Base-by-base conservation (phyloP, 495 filamentous ascomycete species). In the Bathelium albidoporum region DNA sequence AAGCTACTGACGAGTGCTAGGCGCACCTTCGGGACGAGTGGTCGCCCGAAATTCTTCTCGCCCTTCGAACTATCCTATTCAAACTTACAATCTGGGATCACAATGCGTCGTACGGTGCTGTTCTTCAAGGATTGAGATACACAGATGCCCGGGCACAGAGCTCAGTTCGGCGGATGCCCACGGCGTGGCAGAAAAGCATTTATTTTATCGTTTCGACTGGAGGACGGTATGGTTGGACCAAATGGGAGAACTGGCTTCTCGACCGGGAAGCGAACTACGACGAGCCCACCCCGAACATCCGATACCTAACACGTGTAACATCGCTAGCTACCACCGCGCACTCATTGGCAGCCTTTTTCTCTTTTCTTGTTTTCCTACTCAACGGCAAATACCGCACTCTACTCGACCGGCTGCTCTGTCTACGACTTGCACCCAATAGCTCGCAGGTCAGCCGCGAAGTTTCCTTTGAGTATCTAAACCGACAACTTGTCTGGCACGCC, bases 61-160 rank as follows among this genome's bases (percentile, higher is more conserved):
- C 77, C 0, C 79, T 99, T 61, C 83, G 95, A 14, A 83, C 86
- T 7, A 78, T 91, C 1, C 78, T 99, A 18, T 99, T 95, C 79
- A 97, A 97, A 73, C 81, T 99, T 64, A 88, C 88, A 1, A 89
- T 97, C 59, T 99, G 94, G 94, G 92, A 97, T 72, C 89, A 96
- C 72, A 82, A 96, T 76, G 88, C 95, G 22, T 92, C 89, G 0
- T 99, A 99, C 72, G 94, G 94, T 62, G 95, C 95, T 18, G 86
- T 89, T 2, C 77, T 99, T 32, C 94, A 97, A 71, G 94, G 94
- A 63, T 82, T 97, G 10, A 85, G 85, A 68, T 97, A 95, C 70
- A 87, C 87, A 26, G 94, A 97, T 71, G 92, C 91, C 43, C 83
- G 94, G 62, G 80, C 81, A 59, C 22, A 76, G 39, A 83, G 84